phyloP scores from a whole-genome alignment of 2,329 filamentous ascomycete genomes.

The Fusarium sarcochroum region DNA sequence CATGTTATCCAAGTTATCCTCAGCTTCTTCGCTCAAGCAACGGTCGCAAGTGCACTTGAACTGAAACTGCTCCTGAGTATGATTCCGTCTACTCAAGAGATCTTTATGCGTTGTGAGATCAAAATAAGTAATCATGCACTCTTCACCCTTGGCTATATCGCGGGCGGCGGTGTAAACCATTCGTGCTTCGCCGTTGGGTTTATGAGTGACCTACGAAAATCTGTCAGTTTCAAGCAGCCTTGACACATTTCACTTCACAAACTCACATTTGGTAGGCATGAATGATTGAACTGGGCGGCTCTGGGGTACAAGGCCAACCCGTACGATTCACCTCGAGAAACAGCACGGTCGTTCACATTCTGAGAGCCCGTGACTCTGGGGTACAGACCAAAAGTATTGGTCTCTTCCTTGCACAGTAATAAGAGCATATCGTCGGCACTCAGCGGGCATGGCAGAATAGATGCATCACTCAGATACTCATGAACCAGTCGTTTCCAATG shows the following conservation, averaged over 20 bases:
- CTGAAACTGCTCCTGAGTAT: slow-evolving; percentile 41
- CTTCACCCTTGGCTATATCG: slow-evolving; percentile 45
- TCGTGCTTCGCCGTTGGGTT: slow-evolving; percentile 40
- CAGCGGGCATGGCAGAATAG: slow-evolving; percentile 30
- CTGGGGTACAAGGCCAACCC: slow-evolving; percentile 48
- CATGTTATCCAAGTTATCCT: slow-evolving; percentile 41
- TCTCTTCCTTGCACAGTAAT: slow-evolving; percentile 50
- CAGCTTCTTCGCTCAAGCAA: slow-evolving; percentile 44
- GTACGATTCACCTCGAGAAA: slow-evolving; percentile 44
- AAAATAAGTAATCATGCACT: slow-evolving; percentile 50
- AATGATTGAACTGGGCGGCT: slow-evolving; percentile 51
- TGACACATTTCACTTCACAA: too few species aligned
- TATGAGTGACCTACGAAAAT: slow-evolving; percentile 41
- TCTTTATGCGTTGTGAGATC: slow-evolving; percentile 38
- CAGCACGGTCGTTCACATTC: slow-evolving; percentile 16
- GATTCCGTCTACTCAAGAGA: slow-evolving; percentile 36
- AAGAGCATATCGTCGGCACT: slow-evolving; percentile 40
- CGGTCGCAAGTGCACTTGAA: slow-evolving; percentile 46
- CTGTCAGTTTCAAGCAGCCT: neutral
- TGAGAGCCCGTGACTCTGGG: slow-evolving; percentile 42
- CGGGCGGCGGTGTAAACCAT: slow-evolving; percentile 49
- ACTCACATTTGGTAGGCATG: slow-evolving; percentile 50
- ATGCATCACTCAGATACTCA: slow-evolving; percentile 42
- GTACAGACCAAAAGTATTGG: slow-evolving; percentile 51
- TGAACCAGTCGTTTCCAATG: slow-evolving; percentile 47